Evolutionary conservation across 2,329 filamentous ascomycete species (phyloP).

Genomic region (Fusarium pilosicola): DNA sequence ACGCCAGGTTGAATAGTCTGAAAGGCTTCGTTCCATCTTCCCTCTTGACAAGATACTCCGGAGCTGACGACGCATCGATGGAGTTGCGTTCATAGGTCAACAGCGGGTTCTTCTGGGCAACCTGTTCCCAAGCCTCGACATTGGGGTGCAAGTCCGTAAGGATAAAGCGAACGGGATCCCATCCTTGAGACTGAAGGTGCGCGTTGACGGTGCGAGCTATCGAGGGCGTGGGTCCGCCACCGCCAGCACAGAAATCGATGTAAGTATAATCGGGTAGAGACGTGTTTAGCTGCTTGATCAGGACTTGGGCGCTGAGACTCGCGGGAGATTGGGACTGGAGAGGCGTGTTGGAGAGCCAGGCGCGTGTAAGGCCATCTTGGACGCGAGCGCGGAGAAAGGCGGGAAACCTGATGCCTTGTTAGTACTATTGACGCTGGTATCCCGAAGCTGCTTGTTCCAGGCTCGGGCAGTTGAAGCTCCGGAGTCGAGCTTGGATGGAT

Average conservation of each 20-base stretch:
- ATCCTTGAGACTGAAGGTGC: constrained; percentile 44
- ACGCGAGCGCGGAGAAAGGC: constrained; percentile 70
- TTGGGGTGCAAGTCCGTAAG: constrained; percentile 75
- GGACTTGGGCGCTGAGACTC: constrained; percentile 66
- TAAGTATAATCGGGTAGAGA: constrained; percentile 66
- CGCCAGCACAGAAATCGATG: constrained; percentile 81
- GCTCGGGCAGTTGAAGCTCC: not conserved
- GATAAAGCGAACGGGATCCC: constrained; percentile 63
- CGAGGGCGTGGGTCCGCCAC: constrained; percentile 74
- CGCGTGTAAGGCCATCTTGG: constrained; percentile 71
- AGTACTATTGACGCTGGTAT: constrained; percentile 1
- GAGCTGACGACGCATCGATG: constrained; percentile 73
- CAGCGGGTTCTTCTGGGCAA: constrained; percentile 62
- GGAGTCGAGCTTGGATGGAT: not conserved
- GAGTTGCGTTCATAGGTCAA: constrained; percentile 68
- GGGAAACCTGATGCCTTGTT: constrained; percentile 65
- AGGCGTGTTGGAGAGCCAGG: constrained; percentile 70
- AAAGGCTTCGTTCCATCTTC: constrained; percentile 64
- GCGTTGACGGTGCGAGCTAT: constrained; percentile 70
- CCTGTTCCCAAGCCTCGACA: constrained; percentile 66
- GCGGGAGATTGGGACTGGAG: constrained; percentile 68
- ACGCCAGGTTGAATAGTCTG: constrained; percentile 77
- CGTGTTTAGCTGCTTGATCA: constrained; percentile 61
- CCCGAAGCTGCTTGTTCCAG: not conserved
- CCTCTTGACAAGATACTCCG: constrained; percentile 57